These are phyloP conservation scores for Apiosordaria backusii DNA, from an alignment of 495 filamentous ascomycete genomes.

Conservation along the genomic window DNA sequence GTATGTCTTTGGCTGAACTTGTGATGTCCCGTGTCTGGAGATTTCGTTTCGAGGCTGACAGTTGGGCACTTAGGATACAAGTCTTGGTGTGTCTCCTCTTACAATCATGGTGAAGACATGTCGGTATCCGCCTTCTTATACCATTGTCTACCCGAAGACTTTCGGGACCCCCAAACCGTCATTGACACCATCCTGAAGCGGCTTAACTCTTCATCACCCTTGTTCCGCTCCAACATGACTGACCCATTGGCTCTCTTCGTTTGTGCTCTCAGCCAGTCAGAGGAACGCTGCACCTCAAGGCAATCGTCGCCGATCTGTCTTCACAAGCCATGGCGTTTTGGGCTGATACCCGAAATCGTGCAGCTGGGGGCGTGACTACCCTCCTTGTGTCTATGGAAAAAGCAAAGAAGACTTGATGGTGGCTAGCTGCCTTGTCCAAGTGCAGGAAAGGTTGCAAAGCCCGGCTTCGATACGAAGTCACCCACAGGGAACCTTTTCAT, in stretches of 20 bases:
- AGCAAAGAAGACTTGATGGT: not conserved
- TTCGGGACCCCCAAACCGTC: not conserved
- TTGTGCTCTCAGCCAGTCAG: too few relatives aligned
- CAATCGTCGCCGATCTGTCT: too few relatives aligned
- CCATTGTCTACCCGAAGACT: not conserved
- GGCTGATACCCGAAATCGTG: not conserved
- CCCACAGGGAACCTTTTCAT: not conserved
- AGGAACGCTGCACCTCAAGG: too few relatives aligned
- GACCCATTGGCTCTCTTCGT: not conserved
- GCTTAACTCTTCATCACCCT: not conserved
- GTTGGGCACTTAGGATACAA: not conserved
- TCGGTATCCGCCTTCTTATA: not conserved
- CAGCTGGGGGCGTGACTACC: not conserved
- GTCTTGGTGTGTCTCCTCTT: not conserved
- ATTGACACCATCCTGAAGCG: not conserved
- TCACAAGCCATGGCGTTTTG: too few relatives aligned
- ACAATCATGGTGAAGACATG: not conserved
- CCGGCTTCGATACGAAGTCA: not conserved
- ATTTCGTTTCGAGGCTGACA: not conserved
- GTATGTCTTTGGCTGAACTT: not conserved
- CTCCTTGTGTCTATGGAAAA: not conserved
- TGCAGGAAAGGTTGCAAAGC: not conserved
- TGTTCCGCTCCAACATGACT: not conserved
- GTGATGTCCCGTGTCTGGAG: not conserved
- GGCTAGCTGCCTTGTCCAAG: not conserved